Conservation (phyloP, 1,284 basidiomycete genomes). For the Flammula alnicola region DNA sequence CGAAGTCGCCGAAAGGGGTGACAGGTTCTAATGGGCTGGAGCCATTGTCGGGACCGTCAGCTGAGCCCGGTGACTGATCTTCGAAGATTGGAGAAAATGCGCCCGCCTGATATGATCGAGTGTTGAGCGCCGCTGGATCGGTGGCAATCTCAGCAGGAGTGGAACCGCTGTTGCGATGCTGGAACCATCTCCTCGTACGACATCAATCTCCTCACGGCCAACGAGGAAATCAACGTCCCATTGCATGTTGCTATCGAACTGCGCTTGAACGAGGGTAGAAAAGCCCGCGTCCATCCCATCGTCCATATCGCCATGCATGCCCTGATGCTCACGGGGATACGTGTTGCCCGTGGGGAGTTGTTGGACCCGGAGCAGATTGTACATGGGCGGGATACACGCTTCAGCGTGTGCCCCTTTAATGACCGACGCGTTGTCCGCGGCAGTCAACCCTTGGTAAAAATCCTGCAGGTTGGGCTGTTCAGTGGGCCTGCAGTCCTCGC, state of each 20-base stretch:
- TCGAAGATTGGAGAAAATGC: conserved; percentile 68
- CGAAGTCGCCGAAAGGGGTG: conserved; percentile 75
- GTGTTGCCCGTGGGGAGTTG: background rate
- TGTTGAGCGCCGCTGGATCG: conserved; percentile 28
- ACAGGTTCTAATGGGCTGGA: conserved; percentile 74
- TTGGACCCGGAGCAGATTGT: conserved; percentile 37
- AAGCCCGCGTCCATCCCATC: conserved; percentile 49
- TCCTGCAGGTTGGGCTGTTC: conserved; percentile 47
- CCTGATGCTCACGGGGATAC: conserved; percentile 5
- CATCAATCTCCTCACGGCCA: conserved; percentile 13
- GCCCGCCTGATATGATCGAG: conserved; percentile 47
- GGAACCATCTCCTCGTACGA: conserved; percentile 15
- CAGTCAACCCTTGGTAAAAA: conserved; percentile 77
- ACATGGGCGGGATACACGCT: conserved; percentile 80
- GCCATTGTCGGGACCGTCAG: conserved; percentile 50
- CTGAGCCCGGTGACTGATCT: conserved; percentile 64
- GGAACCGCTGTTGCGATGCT: conserved; percentile 15
- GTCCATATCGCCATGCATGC: conserved; percentile 41
- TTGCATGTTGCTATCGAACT: conserved; percentile 34
- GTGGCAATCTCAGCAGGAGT: conserved; percentile 29
- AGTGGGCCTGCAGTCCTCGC: too few relatives aligned
- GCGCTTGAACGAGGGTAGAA: conserved; percentile 32
- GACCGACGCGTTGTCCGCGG: conserved; percentile 67
- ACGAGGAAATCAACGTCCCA: conserved; percentile 24
- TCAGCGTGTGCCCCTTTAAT: conserved; percentile 84